These are phyloP conservation scores for Polygonum maritimum DNA, from an alignment of 148 eudicot species.

Conservation along the genomic window DNA sequence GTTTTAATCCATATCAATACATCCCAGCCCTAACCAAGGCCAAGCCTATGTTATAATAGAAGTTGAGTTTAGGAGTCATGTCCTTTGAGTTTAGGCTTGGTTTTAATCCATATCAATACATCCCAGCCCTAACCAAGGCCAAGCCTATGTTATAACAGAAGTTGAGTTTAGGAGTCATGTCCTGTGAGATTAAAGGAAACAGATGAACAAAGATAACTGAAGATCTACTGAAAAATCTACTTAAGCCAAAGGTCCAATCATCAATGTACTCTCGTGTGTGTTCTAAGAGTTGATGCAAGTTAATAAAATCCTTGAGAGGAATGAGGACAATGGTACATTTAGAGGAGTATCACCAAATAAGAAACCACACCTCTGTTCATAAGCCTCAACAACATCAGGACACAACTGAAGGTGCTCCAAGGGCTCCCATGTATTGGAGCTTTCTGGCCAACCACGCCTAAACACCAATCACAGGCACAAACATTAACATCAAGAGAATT, in stretches of 20 bases:
- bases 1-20: background rate
- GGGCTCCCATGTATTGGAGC: constrained; percentile 96
- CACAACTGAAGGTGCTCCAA: constrained; percentile 62
- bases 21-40: background rate
- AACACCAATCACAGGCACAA: background rate
- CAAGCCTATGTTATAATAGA: background rate
- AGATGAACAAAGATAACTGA: background rate
- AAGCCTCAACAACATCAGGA: constrained; percentile 82
- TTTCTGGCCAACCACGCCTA: constrained; percentile 99
- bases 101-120: no score
- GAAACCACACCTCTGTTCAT: constrained; percentile 65
- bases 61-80: background rate
- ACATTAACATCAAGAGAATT: background rate
- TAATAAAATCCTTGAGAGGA: background rate
- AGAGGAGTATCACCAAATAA: background rate
- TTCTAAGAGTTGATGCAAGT: background rate
- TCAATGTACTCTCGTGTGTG: background rate
- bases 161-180: background rate
- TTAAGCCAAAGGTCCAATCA: background rate
- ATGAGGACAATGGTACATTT: background rate
- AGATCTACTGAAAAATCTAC: background rate
- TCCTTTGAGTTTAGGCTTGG: background rate
- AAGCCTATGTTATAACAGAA: background rate
- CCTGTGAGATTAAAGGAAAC: background rate
- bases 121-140: background rate